Evolutionary conservation across 345 rosid genomes (phyloP).

Genomic region (Stellera chamaejasme): DNA sequence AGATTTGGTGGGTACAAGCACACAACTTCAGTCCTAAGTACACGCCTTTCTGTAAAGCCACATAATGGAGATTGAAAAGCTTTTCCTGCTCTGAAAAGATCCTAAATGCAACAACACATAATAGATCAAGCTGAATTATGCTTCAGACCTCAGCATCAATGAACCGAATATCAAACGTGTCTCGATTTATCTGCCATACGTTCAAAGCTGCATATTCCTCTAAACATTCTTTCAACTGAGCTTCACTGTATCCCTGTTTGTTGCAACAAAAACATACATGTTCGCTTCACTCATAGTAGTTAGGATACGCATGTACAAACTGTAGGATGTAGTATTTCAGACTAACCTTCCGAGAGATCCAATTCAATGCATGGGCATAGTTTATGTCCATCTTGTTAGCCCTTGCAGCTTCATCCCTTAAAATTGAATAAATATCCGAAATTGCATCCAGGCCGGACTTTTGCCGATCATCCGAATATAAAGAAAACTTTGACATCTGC

Average conservation of each 20-base stretch:
- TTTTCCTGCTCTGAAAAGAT: no score
- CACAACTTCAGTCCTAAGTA: no score
- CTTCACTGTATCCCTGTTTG: conserved; percentile 95
- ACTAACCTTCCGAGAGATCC: conserved; percentile 98
- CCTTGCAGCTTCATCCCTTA: conserved; percentile 97
- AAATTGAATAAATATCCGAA: conserved; percentile 90
- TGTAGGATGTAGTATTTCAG: not conserved
- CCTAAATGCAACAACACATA: no score
- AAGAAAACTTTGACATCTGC: conserved; percentile 98
- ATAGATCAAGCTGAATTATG: no score
- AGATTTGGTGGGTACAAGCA: no score
- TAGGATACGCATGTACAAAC: not conserved
- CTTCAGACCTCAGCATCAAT: conserved; percentile 30
- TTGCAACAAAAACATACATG: not conserved
- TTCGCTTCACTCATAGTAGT: not conserved
- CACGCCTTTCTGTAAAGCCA: no score
- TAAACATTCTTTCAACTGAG: conserved; percentile 93
- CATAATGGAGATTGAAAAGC: no score
- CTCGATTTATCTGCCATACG: conserved; percentile 95
- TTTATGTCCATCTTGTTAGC: conserved; percentile 62
- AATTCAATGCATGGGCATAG: conserved; percentile 87
- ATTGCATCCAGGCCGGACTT: conserved; percentile 93
- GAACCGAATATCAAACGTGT: conserved; percentile 85
- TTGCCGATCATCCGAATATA: conserved; percentile 89
- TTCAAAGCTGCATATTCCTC: conserved; percentile 96